Evolutionary conservation across 1,284 basidiomycete species (phyloP).

Genomic region (Termitomyces sp.): DNA sequence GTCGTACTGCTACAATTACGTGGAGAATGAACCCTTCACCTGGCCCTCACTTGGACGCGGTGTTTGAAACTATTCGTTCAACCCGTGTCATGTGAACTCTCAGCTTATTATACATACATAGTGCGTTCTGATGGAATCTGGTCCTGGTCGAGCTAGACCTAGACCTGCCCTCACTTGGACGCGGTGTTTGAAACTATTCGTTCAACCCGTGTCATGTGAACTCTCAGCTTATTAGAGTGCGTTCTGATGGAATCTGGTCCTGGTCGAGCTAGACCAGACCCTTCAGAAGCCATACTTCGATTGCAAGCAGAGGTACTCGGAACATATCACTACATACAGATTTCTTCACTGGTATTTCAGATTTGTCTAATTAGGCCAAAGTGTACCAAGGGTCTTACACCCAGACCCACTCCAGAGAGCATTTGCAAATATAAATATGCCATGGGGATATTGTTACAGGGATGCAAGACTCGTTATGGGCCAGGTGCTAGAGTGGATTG

Average conservation of each 20-base stretch:
- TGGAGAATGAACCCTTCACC: not conserved
- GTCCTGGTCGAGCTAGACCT: not conserved
- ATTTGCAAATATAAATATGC: constrained; percentile 3
- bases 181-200: not conserved
- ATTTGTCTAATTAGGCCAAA: constrained; percentile 9
- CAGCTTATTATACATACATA: too few species aligned
- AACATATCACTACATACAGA: not conserved
- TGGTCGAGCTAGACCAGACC: not conserved
- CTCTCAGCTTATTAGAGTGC: too few species aligned
- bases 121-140: not conserved
- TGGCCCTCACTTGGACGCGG: not conserved
- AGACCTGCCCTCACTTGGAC: not conserved
- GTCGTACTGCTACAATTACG: not conserved
- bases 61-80: not conserved
- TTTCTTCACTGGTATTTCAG: constrained; percentile 7
- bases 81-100: not conserved
- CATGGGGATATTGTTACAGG: constrained; percentile 28
- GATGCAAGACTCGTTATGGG: constrained; percentile 45
- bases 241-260: not conserved
- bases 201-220: not conserved
- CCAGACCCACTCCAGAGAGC: too few species aligned
- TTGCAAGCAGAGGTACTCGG: not conserved
- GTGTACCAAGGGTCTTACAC: too few species aligned
- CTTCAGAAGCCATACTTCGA: not conserved
- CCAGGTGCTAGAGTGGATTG: constrained; percentile 37